Base-by-base conservation (phyloP, 495 filamentous ascomycete genomes). In the Aspergillus biplanus region DNA sequence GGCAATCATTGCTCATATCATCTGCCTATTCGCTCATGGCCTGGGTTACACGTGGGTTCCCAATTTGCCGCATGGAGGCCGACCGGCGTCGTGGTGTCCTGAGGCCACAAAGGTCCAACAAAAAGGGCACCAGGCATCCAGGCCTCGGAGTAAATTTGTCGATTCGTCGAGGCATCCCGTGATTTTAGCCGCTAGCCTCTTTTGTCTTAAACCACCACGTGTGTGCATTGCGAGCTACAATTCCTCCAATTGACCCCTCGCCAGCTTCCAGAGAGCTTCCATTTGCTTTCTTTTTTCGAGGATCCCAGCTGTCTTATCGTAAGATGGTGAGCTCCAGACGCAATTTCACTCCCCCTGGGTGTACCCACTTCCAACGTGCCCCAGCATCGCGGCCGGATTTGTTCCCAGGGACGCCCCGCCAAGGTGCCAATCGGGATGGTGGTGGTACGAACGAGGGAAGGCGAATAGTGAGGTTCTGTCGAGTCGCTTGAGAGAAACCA, bases 341-440 rank as follows among this genome's bases (percentile, higher is more conserved):
- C 33, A 16, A 56, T 44, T n/a, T 18, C 35, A 18, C 15, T 4
- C 3, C 6, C 7, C 53, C 53, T 49, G 52, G 12, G 9, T 32
- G 8, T 52, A 56, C 21, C 33, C 53, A 52, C 44, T 32, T 33
- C 32, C 53, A 63, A 63, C 61, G 61, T 63, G 61, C 61, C 44
- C 49, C 5, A 56, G 32, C 31, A 16, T 18, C 53, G 46, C 27
- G 11, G 44, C 52, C 57, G 53, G 53, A 63, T 63, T 63, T 63
- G 61, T 27, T 57, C 53, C 16, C 44, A 33, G 42, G 16, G n/a
- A 52, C 47, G 53, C 44, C 53, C 46, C 53, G 61, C 53, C 61
- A 57, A 63, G 61, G 12, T 62, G 59, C 59, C 59, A 49, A 33
- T 56, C 59, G 48, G 52, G 16, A 49, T 15, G 50, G 50, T 47